These are phyloP conservation scores for Albugo laibachii DNA, from an alignment of 352 stramenopile species.

Conservation along the genomic window DNA sequence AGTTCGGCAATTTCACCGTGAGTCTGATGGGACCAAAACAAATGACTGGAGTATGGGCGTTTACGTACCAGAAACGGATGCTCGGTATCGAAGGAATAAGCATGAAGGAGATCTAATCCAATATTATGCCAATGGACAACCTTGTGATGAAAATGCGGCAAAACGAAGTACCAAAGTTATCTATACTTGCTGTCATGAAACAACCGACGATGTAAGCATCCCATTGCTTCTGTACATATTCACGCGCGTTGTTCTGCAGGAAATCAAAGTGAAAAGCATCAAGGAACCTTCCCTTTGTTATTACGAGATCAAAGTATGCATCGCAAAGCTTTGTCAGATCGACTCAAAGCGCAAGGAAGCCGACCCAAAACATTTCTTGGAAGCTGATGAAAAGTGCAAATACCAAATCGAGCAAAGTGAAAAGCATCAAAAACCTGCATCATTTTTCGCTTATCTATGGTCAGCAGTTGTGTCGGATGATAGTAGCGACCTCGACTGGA, in stretches of 20 bases:
- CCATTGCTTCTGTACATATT: neutral
- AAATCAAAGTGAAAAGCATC: constrained; percentile 38
- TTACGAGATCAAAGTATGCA: constrained; percentile 60
- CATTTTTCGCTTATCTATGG: constrained; percentile 57
- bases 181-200: constrained; percentile 58
- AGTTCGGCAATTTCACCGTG: constrained; percentile 66
- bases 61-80: constrained; percentile 18
- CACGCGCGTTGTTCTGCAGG: constrained; percentile 1
- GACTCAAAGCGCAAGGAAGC: constrained; percentile 13
- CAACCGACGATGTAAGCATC: constrained; percentile 12
- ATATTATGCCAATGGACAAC: constrained; percentile 47
- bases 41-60: constrained; percentile 74
- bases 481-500: constrained; percentile 71
- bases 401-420: constrained; percentile 15
- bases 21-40: constrained; percentile 36
- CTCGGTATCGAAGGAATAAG: constrained; percentile 7
- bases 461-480: constrained; percentile 63
- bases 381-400: constrained; percentile 25
- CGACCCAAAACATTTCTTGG: constrained; percentile 16
- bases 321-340: constrained; percentile 42
- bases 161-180: constrained; percentile 47
- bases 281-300: constrained; percentile 66
- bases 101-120: constrained; percentile 31
- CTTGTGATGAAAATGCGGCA: constrained; percentile 66
- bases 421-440: constrained; percentile 12